A percentile compares a stretch with the other conserved stretches of the same genome.
Conservation (phyloP, 352 stramenopile genomes). For the Globisporangium abappressorium region DNA sequence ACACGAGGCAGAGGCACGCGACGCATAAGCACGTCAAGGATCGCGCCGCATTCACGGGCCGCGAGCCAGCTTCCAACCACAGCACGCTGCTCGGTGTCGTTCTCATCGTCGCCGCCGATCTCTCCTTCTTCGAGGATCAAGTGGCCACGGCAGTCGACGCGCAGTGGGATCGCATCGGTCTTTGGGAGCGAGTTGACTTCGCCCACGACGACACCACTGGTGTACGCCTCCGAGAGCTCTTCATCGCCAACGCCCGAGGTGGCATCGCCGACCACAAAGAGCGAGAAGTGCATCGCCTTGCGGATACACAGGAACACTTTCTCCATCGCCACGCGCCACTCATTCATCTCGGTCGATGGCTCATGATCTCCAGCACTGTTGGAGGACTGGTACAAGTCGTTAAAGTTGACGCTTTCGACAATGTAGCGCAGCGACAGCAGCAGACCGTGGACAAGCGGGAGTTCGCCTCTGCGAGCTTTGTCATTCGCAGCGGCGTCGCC, state of each 20-base stretch:
- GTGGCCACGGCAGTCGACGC: constrained; percentile 78
- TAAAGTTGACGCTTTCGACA: constrained; percentile 58
- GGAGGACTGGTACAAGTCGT: constrained; percentile 18
- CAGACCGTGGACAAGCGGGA: constrained; percentile 71
- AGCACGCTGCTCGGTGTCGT: constrained; percentile 63
- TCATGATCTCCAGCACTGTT: constrained; percentile 6
- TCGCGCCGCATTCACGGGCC: constrained; percentile 75
- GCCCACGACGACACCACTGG: constrained; percentile 53
- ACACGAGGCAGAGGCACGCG: constrained; percentile 43
- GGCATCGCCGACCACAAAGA: constrained; percentile 72
- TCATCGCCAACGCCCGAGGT: constrained; percentile 63
- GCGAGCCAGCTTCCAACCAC: constrained; percentile 87
- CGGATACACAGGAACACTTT: constrained; percentile 55
- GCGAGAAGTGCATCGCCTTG: constrained; percentile 57
- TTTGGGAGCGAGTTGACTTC: constrained; percentile 61
- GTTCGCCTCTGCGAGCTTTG: constrained; percentile 41
- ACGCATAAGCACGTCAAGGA: constrained; percentile 75
- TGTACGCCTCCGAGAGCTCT: constrained; percentile 58
- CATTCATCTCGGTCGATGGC: constrained; percentile 2
- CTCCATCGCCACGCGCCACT: constrained; percentile 47
- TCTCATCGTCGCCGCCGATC: constrained; percentile 40
- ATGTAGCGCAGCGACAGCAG: constrained; percentile 77
- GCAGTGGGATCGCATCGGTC: constrained; percentile 48
- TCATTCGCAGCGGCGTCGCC: constrained; percentile 26
- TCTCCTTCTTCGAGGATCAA: constrained; percentile 58